These are phyloP conservation scores for Camellia granthamiana DNA, from an alignment of 148 eudicot genomes.

Conservation along the genomic window DNA sequence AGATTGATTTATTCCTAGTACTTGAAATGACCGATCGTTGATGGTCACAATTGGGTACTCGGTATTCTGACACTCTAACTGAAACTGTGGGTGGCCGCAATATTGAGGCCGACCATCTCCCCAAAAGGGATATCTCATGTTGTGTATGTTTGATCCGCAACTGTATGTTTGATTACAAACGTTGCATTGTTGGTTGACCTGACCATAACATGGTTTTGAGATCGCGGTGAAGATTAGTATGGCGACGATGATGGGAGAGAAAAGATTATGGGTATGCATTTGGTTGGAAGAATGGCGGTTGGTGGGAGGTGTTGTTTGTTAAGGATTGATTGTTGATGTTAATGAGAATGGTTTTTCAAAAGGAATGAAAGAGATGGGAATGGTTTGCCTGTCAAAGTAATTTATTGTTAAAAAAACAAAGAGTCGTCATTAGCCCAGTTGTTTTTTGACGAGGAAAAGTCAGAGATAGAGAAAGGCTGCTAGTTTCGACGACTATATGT, in stretches of 20 bases:
- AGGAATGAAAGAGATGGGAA: no score
- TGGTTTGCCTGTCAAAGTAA: no score
- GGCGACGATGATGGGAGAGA: neutral
- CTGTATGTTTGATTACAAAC: neutral
- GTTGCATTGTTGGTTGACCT: neutral
- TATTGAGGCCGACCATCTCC: constrained; percentile 14
- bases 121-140: constrained; percentile 36
- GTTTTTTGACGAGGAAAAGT: no score
- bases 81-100: constrained; percentile 30
- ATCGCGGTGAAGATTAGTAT: neutral
- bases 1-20: neutral
- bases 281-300: neutral
- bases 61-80: constrained; percentile 14
- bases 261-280: neutral
- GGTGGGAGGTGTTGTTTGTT: neutral
- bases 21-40: neutral
- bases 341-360: no score
- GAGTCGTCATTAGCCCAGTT: no score
- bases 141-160: neutral
- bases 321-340: no score
- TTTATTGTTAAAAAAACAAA: no score
- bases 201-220: neutral
- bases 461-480: no score
- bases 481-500: no score
- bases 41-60: neutral